phyloP scores from a whole-genome alignment of 2,329 filamentous ascomycete species.

The Beauveria caledonica region DNA sequence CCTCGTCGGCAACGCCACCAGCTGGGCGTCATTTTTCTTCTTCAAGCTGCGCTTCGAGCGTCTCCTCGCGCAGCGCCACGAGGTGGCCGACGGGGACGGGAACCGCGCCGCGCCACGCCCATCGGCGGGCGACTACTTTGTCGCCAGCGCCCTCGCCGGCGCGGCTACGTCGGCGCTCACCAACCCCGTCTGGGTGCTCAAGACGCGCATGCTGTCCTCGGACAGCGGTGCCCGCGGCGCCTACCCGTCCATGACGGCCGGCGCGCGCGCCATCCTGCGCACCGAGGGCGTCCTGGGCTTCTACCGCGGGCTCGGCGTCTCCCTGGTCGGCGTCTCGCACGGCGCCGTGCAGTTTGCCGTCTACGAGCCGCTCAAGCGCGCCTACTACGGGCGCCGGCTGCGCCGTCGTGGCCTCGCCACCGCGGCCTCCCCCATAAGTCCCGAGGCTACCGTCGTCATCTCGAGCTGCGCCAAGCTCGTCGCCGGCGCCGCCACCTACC shows the following conservation, averaged over 20 bases:
- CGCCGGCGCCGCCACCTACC: slow-evolving; percentile 85
- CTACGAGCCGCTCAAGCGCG: slow-evolving; percentile 63
- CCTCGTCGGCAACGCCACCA: slow-evolving; percentile 78
- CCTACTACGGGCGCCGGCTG: slow-evolving; percentile 42
- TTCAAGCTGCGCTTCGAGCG: slow-evolving; percentile 52
- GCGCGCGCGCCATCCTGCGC: slow-evolving; percentile 56
- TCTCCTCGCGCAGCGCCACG: slow-evolving; percentile 26
- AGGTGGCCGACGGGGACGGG: not conserved
- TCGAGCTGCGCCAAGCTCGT: slow-evolving; percentile 78
- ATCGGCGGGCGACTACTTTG: slow-evolving; percentile 66
- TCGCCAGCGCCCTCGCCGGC: slow-evolving; percentile 63
- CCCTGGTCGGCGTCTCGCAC: slow-evolving; percentile 79
- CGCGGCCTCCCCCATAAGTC: slow-evolving; percentile 40
- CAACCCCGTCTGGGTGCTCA: slow-evolving; percentile 96
- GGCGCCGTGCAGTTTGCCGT: slow-evolving; percentile 94
- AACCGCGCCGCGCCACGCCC: slow-evolving; percentile 13
- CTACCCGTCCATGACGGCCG: slow-evolving; percentile 69
- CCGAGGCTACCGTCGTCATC: slow-evolving; percentile 70
- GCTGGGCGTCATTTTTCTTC: slow-evolving; percentile 91
- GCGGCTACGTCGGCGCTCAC: slow-evolving; percentile 72
- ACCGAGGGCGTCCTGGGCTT: slow-evolving; percentile 73
- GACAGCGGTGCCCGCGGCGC: slow-evolving; percentile 66
- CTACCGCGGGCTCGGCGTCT: slow-evolving; percentile 78
- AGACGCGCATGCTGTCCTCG: slow-evolving; percentile 91
- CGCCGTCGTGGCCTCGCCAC: slow-evolving; percentile 13